These are phyloP conservation scores for Botrytis sinoallii DNA, from an alignment of 2,329 filamentous ascomycete species.

Conservation along the genomic window DNA sequence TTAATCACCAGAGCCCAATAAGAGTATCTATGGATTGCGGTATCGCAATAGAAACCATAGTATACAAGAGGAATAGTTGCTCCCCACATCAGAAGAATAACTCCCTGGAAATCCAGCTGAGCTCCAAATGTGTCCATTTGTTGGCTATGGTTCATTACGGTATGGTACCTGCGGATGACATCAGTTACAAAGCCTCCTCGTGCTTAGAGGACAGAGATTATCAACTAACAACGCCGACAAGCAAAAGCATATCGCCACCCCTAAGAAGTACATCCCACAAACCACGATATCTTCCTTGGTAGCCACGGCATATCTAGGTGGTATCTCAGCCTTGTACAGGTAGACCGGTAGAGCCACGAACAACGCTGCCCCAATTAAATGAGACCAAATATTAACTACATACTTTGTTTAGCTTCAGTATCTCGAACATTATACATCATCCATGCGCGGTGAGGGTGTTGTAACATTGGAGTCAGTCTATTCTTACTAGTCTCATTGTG, in stretches of 20 bases:
- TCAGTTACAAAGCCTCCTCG: not conserved
- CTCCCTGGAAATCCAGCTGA: constrained; percentile 59
- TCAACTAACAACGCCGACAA: constrained; percentile 44
- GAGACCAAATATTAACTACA: constrained; percentile 48
- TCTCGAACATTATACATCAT: not conserved
- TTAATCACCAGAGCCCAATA: not conserved
- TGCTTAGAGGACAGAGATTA: not conserved
- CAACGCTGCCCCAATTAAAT: constrained; percentile 42
- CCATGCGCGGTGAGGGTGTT: not conserved
- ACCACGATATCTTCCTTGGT: constrained; percentile 42
- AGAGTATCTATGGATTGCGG: constrained; percentile 2
- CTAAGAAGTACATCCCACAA: constrained; percentile 44
- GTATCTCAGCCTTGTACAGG: constrained; percentile 40
- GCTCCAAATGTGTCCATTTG: constrained; percentile 50
- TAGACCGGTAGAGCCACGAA: constrained; percentile 42
- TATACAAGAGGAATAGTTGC: constrained; percentile 58
- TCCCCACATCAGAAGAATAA: constrained; percentile 60
- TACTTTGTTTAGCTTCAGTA: constrained; percentile 11
- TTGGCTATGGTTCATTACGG: constrained; percentile 53
- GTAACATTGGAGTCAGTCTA: constrained; percentile 10
- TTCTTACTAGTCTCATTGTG: constrained; percentile 40
- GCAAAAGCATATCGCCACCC: constrained; percentile 46
- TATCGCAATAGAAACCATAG: constrained; percentile 45
- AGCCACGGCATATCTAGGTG: constrained; percentile 40
- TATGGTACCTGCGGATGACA: constrained; percentile 48